Conservation (phyloP, 352 stramenopile genomes). For the Phytophthora pseudosyringae region DNA sequence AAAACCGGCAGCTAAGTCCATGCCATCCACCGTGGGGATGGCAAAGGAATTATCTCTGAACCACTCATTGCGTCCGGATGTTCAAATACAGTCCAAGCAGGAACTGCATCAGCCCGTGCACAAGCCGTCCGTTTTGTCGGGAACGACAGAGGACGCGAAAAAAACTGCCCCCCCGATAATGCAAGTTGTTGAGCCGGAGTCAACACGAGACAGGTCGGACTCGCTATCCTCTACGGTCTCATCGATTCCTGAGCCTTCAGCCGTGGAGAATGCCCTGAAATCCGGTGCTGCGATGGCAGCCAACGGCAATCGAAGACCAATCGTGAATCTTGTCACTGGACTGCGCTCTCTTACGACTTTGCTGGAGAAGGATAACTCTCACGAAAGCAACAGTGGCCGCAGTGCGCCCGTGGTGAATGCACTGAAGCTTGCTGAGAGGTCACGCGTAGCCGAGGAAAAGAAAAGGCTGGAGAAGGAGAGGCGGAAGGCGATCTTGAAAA, state of each 20-base stretch:
- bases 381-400: conserved; percentile 38
- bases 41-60: conserved; percentile 2
- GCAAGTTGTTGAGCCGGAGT: neutral
- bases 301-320: conserved; percentile 41
- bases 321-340: conserved; percentile 70
- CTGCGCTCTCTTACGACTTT: conserved; percentile 81
- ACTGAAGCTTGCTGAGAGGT: conserved; percentile 76
- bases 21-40: conserved; percentile 2
- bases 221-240: conserved; percentile 66
- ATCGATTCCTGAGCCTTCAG: conserved; percentile 51
- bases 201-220: conserved; percentile 30
- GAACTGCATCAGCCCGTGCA: neutral
- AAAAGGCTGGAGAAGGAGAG: conserved; percentile 67
- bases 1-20: conserved; percentile 20
- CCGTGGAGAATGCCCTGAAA: conserved; percentile 33
- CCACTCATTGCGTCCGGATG: neutral
- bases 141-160: neutral
- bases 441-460: conserved; percentile 70
- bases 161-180: neutral
- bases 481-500: conserved; percentile 67
- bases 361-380: conserved; percentile 57
- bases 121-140: neutral
- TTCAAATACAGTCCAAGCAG: conserved; percentile 4
- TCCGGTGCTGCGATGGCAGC: conserved; percentile 9
- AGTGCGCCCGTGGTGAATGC: conserved; percentile 66